Conservation (phyloP, 768 basidiomycete species). For the Mycena venus region DNA sequence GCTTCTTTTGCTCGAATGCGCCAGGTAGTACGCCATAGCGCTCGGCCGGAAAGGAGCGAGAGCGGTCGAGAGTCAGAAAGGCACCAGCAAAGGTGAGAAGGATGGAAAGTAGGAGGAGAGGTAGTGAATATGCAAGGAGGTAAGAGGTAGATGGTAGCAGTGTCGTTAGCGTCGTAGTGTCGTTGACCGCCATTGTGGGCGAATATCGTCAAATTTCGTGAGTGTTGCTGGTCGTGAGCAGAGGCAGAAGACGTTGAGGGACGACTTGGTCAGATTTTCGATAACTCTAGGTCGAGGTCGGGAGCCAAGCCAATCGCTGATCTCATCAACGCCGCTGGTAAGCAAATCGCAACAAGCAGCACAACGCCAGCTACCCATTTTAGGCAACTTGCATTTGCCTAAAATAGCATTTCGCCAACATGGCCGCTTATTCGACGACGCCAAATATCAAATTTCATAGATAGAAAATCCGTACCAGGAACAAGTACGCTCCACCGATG, state of each 20-base stretch:
- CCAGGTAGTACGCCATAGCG: slow-evolving; percentile 50
- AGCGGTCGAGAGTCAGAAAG: slow-evolving; percentile 79
- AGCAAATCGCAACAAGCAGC: neutral
- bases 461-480: too few relatives aligned
- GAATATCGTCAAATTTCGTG: slow-evolving; percentile 9
- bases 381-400: slow-evolving; percentile 17
- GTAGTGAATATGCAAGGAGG: slow-evolving; percentile 69
- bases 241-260: neutral
- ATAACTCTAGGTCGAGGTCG: neutral
- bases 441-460: too few relatives aligned
- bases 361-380: neutral
- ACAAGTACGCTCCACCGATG: too few relatives aligned
- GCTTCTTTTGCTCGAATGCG: slow-evolving; percentile 50
- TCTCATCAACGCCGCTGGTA: slow-evolving; percentile 3
- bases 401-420: too few relatives aligned
- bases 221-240: neutral
- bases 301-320: slow-evolving; percentile 1
- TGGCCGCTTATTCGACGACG: too few relatives aligned
- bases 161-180: slow-evolving; percentile 45
- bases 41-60: slow-evolving; percentile 67
- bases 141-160: slow-evolving; percentile 65
- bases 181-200: slow-evolving; percentile 30
- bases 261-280: neutral
- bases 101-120: slow-evolving; percentile 71
- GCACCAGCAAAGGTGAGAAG: slow-evolving; percentile 76